phyloP scores from a whole-genome alignment of 2,329 filamentous ascomycete genomes.

The Sclerotinia glacialis region DNA sequence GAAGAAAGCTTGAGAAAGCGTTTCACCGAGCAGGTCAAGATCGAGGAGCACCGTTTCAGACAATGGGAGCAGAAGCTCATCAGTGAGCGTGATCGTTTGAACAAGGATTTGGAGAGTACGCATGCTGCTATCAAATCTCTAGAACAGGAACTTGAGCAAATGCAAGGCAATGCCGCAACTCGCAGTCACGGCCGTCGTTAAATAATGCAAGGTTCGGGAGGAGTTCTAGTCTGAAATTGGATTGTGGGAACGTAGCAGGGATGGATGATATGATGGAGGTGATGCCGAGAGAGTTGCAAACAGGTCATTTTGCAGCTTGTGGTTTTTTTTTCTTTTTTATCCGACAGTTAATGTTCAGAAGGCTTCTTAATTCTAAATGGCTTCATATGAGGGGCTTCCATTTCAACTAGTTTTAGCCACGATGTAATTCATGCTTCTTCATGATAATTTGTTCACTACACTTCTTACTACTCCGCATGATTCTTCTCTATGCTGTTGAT shows the following conservation, averaged over 20 bases:
- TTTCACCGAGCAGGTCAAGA: conserved; percentile 99
- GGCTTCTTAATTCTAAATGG: conserved; percentile 26
- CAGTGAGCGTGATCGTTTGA: conserved; percentile 94
- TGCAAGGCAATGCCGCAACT: conserved; percentile 79
- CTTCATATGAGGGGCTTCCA: conserved; percentile 30
- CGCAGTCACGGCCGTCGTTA: conserved; percentile 93
- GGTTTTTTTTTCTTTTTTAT: conserved; percentile 32
- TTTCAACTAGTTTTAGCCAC: conserved; percentile 38
- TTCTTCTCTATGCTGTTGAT: neutral
- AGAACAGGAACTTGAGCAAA: conserved; percentile 86
- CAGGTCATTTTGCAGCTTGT: conserved; percentile 29
- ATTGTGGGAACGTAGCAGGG: conserved; percentile 22
- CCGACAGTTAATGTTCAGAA: conserved; percentile 24
- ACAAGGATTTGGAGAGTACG: conserved; percentile 98
- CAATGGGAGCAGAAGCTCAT: conserved; percentile 99
- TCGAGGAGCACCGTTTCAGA: conserved; percentile 98
- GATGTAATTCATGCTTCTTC: conserved; percentile 40
- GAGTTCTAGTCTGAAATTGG: conserved; percentile 19
- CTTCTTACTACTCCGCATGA: neutral
- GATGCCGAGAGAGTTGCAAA: conserved; percentile 36
- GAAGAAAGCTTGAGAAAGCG: conserved; percentile 97
- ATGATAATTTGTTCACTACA: conserved; percentile 18
- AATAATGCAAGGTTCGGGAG: conserved; percentile 16
- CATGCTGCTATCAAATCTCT: conserved; percentile 91
- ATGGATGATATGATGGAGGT: conserved; percentile 26